Evolutionary conservation across 2,329 filamentous ascomycete genomes (phyloP).

Genomic region (Lasiodiplodia sp.): DNA sequence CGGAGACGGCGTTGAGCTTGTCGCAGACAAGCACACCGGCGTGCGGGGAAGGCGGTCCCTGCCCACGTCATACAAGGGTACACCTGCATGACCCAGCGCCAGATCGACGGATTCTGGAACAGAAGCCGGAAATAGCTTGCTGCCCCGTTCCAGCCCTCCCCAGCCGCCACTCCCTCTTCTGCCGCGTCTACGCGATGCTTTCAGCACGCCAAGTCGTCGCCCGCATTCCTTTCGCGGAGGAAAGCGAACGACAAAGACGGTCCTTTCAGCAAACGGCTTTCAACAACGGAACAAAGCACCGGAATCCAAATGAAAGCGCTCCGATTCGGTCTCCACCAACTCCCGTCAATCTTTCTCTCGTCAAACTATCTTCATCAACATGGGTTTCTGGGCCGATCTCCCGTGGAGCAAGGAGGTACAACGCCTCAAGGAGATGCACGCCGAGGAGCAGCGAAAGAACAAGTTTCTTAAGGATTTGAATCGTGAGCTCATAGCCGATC

Average conservation of each 20-base stretch:
- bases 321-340: too few relatives aligned
- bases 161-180: neutral
- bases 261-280: neutral
- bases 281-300: neutral
- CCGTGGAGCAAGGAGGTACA: constrained; percentile 1
- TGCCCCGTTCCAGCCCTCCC: too few relatives aligned
- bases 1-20: constrained; percentile 21
- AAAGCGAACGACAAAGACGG: neutral
- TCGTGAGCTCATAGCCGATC: neutral
- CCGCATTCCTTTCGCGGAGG: neutral
- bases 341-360: neutral
- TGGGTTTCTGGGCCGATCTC: constrained; percentile 8
- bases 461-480: neutral
- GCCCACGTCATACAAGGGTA: constrained; percentile 8
- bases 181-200: neutral
- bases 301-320: neutral
- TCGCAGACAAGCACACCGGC: constrained; percentile 1
- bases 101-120: neutral
- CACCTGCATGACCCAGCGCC: neutral
- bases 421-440: neutral
- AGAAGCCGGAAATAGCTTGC: too few relatives aligned
- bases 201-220: neutral
- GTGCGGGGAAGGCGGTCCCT: constrained; percentile 5
- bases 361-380: neutral
- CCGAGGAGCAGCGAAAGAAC: neutral